A percentile compares a stretch with the other conserved stretches of the same genome.
Conservation (phyloP, 768 basidiomycete genomes). For the Russula compacta region DNA sequence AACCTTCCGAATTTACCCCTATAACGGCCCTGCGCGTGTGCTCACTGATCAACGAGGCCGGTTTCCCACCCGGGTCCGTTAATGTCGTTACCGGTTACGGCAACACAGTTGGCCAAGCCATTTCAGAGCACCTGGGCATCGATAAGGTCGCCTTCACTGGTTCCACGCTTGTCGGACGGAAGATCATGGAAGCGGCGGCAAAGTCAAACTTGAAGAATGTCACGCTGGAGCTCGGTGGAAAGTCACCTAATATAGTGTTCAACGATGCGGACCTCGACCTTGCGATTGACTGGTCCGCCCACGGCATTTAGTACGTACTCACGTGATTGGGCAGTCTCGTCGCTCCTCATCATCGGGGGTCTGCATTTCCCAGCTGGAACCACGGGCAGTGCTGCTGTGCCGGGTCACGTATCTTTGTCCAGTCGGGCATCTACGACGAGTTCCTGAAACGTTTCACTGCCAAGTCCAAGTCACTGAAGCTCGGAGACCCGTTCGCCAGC, state of each 20-base stretch:
- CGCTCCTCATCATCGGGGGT: background rate
- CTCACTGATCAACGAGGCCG: conserved; percentile 44
- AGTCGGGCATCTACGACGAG: conserved; percentile 67
- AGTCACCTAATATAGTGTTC: conserved; percentile 53
- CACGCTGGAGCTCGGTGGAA: conserved; percentile 64
- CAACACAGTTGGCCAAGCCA: conserved; percentile 44
- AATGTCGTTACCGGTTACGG: conserved; percentile 53
- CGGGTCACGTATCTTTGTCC: conserved; percentile 75
- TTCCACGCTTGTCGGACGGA: conserved; percentile 53
- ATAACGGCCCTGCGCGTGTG: conserved; percentile 41
- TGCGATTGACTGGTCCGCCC: conserved; percentile 47
- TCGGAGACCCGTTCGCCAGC: conserved; percentile 61
- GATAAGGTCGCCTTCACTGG: conserved; percentile 71
- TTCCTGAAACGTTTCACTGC: conserved; percentile 55
- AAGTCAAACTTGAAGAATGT: conserved; percentile 60
- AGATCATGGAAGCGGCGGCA: conserved; percentile 52
- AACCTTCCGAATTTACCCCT: conserved; percentile 60
- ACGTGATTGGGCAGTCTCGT: too few relatives aligned
- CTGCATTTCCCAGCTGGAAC: conserved; percentile 40
- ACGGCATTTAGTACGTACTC: conserved; percentile 47
- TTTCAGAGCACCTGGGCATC: conserved; percentile 45
- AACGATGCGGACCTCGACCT: conserved; percentile 53
- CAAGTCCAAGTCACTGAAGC: conserved; percentile 43
- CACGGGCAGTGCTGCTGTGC: conserved; percentile 75
- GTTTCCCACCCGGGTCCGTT: conserved; percentile 55